Conservation (phyloP, 106 monocot species). For the Dendrobium catenatum region DNA sequence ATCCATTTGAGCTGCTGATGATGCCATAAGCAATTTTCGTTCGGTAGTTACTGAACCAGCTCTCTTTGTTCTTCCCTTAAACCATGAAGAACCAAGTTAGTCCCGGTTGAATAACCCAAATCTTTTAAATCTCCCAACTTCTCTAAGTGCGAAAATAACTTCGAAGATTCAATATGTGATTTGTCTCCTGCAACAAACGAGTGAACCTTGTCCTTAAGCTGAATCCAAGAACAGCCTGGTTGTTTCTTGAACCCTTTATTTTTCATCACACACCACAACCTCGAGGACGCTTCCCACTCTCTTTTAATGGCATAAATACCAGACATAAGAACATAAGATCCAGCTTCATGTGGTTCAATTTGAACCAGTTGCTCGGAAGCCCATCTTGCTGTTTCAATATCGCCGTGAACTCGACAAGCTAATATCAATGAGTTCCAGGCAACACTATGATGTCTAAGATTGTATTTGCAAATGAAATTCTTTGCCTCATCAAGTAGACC, state of each 20-base stretch:
- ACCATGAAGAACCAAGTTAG: constrained; percentile 39
- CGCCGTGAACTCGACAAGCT: constrained; percentile 46
- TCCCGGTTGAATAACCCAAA: constrained; percentile 33
- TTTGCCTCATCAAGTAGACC: constrained; percentile 51
- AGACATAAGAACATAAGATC: constrained; percentile 53
- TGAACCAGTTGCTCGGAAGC: constrained; percentile 39
- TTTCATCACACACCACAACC: constrained; percentile 41
- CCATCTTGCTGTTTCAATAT: constrained; percentile 40
- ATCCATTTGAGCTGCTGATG: constrained; percentile 33
- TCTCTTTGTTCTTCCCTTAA: constrained; percentile 49
- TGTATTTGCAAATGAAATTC: constrained; percentile 53
- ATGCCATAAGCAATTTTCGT: constrained; percentile 51
- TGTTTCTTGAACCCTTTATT: constrained; percentile 41
- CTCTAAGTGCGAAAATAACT: constrained; percentile 47
- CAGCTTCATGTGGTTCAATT: constrained; percentile 44
- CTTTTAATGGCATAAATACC: constrained; percentile 48
- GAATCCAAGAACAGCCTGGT: constrained; percentile 72
- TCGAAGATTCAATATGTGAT: constrained; percentile 29
- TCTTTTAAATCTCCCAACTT: constrained; percentile 44
- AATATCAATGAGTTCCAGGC: constrained; percentile 67
- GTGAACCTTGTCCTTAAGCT: constrained; percentile 45
- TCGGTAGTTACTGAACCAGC: constrained; percentile 22
- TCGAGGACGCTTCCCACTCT: constrained; percentile 36
- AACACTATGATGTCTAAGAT: constrained; percentile 30
- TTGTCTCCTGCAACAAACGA: constrained; percentile 48